phyloP scores from a whole-genome alignment of 2,329 filamentous ascomycete species.

The Fusarium redolens region DNA sequence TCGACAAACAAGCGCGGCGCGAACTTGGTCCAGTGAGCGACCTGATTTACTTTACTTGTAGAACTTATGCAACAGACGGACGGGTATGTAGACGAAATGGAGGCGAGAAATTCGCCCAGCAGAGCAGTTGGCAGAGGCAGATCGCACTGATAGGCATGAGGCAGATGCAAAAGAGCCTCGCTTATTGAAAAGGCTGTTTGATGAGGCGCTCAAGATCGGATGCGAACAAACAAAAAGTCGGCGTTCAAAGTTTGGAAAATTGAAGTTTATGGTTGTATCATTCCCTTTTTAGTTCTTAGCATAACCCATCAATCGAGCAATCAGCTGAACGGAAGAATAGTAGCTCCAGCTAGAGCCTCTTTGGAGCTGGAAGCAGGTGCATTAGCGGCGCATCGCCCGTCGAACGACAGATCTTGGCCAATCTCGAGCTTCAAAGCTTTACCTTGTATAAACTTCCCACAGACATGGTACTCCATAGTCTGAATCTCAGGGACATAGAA shows the following conservation, averaged over 20 bases:
- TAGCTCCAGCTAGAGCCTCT: slow-evolving; percentile 38
- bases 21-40: slow-evolving; percentile 19
- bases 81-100: slow-evolving; percentile 29
- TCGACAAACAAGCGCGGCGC: slow-evolving; percentile 38
- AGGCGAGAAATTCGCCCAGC: slow-evolving; percentile 14
- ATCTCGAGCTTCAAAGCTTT: slow-evolving; percentile 3
- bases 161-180: slow-evolving; percentile 10
- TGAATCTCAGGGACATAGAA: slow-evolving; percentile 9
- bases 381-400: slow-evolving; percentile 30
- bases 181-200: slow-evolving; percentile 3
- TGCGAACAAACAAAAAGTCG: not conserved
- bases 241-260: slow-evolving; percentile 6
- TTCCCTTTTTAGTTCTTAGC: not conserved
- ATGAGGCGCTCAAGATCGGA: not conserved
- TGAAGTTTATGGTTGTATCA: not conserved
- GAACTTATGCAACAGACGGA: slow-evolving; percentile 22
- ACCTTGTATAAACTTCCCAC: not conserved
- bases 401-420: slow-evolving; percentile 1
- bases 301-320: slow-evolving; percentile 13
- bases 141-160: slow-evolving; percentile 8
- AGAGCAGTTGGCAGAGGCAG: slow-evolving; percentile 1
- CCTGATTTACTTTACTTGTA: not conserved
- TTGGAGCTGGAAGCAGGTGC: slow-evolving; percentile 19
- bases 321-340: slow-evolving; percentile 38
- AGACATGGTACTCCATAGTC: slow-evolving; percentile 13